These are phyloP conservation scores for Kurtzmaniella natalensis DNA, from an alignment of 1,139 yeast species.

Conservation along the genomic window DNA sequence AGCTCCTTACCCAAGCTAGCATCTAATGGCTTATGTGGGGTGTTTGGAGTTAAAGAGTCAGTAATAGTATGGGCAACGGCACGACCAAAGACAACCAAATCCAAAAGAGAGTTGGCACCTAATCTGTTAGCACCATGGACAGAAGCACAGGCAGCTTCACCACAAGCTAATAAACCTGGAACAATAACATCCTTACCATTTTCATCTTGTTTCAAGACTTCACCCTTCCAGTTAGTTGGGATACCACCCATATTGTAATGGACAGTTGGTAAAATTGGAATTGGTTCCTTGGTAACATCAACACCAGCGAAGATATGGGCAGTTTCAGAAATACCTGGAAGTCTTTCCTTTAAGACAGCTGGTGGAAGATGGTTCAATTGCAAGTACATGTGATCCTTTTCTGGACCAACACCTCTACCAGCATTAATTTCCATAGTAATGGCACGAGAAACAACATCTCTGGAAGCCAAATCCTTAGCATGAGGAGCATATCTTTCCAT, in stretches of 20 bases:
- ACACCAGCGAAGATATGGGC: conserved; percentile 99
- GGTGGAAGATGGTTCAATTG: conserved; percentile 96
- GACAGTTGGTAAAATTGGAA: conserved; percentile 96
- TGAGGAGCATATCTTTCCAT: conserved; percentile 99
- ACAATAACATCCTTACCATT: conserved; percentile 89
- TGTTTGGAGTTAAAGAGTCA: conserved; percentile 81
- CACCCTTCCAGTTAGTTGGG: conserved; percentile 97
- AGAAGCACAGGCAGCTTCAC: conserved; percentile 98
- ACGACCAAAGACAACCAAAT: conserved; percentile 96
- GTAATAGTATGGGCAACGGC: conserved; percentile 93
- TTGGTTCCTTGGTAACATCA: conserved; percentile 98
- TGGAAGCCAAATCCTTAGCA: conserved; percentile 96
- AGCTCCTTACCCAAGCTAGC: conserved; percentile 88
- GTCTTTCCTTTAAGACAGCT: conserved; percentile 85
- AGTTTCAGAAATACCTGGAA: conserved; percentile 99
- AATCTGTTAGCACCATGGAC: conserved; percentile 99
- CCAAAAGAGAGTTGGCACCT: conserved; percentile 98
- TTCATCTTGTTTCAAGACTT: conserved; percentile 77
- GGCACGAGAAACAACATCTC: conserved; percentile 98
- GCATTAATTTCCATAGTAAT: conserved; percentile 98
- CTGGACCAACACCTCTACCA: conserved; percentile 98
- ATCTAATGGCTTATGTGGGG: conserved; percentile 72
- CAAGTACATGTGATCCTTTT: conserved; percentile 90
- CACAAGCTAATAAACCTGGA: conserved; percentile 95
- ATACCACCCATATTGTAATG: conserved; percentile 99